Evolutionary conservation across 345 rosid genomes (phyloP).

Genomic region (Acer yangbiense): DNA sequence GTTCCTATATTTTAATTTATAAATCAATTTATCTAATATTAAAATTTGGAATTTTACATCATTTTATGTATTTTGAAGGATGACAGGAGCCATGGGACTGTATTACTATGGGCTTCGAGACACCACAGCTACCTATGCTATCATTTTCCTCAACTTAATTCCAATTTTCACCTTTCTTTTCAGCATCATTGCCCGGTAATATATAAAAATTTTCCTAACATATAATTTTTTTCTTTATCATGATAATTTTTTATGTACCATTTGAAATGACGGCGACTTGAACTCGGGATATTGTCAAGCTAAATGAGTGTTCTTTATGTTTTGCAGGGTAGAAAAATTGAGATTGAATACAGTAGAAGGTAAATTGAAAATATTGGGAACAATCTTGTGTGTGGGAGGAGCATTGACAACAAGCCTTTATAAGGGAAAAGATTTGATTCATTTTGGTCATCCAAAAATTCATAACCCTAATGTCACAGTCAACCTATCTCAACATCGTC

Average conservation of each 20-base stretch:
- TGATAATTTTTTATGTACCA: no score
- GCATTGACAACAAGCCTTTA: conserved; percentile 33
- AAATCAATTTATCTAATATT: neutral
- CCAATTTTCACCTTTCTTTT: conserved; percentile 46
- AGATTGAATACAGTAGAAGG: conserved; percentile 32
- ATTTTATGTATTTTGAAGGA: conserved; percentile 27
- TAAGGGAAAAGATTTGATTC: conserved; percentile 34
- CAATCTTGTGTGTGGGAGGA: conserved; percentile 45
- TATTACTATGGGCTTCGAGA: conserved; percentile 48
- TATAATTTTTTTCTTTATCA: no score
- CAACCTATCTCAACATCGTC: neutral
- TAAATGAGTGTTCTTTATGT: neutral
- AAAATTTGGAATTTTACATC: neutral
- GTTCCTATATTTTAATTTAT: no score
- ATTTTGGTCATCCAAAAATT: conserved; percentile 5
- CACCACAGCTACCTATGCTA: conserved; percentile 50
- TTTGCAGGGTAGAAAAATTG: conserved; percentile 39
- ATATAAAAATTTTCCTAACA: no score
- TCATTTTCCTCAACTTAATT: conserved; percentile 41
- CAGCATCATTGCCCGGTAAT: conserved; percentile 32
- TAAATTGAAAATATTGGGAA: conserved; percentile 36
- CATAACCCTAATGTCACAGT: neutral
- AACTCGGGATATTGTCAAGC: no score
- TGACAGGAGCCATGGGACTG: conserved; percentile 44
- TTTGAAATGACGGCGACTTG: no score